Base-by-base conservation (phyloP, 495 filamentous ascomycete genomes). In the Lasiosphaeria hispida region DNA sequence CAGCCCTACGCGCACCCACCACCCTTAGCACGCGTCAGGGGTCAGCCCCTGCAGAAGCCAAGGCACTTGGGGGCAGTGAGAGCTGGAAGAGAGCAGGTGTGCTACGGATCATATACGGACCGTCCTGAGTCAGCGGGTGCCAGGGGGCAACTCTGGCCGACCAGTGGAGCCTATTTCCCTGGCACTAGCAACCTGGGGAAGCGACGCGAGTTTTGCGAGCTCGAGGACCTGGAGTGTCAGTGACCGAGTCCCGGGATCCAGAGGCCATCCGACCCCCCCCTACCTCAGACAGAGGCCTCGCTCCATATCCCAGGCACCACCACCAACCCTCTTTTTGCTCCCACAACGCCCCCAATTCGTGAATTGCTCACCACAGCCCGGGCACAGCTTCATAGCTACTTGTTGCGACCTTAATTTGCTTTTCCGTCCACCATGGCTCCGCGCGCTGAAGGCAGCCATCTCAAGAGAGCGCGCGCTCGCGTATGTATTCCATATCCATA, bases 361-460 rank as follows among this genome's bases (percentile, higher is more conserved):
- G 17, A 61, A 45, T 61, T 57, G 47, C 59, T 53, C 38, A 57
- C 41, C 33, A 33, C 19, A 13, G 11, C 30, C 36, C 15, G 55
- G 41, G 34, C 53, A 55, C 14, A 9, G 23, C 47, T 41, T 40
- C 23, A 23, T 48, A 35, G 57, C 35, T 39, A 30, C 33, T 47
- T 53, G 23, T 36, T 41, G 34, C 35, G 38, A 40, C 34, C 48
- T 55, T 44, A 57, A 67, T 36, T 55, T 7, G 38, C 39, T 58
- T 56, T 38, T 48, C 36, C 59, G 40, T 30, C 44, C 54, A 57
- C 59, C 59, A 84, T 84, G 81, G 77, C 79, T 74, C 80, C 79
- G 57, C 78, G 77, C 38, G 59, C 63, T 65, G 80, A 81, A 70
- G 77, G 76, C 70, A 77, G 73, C 70, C 78, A 81, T 70, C 75